phyloP scores from a whole-genome alignment of 108 stramenopile species.

The Discostella pseudostelligera region DNA sequence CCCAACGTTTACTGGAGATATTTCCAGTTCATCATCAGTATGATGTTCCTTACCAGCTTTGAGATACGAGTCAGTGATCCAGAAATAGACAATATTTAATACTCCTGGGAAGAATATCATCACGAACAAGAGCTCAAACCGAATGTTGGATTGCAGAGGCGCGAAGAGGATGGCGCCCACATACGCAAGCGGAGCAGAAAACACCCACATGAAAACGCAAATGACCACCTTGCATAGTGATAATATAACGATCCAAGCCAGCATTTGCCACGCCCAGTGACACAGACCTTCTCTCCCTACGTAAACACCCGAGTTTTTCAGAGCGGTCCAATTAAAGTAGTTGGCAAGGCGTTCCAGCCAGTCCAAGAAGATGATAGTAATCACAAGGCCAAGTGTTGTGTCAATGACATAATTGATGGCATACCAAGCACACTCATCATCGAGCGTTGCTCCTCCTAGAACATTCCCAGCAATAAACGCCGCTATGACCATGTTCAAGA shows the following conservation, averaged over 20 bases:
- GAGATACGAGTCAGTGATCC: conserved; percentile 87
- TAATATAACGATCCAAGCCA: conserved; percentile 79
- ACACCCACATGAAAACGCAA: conserved; percentile 69
- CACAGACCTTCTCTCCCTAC: conserved; percentile 62
- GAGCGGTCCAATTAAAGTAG: conserved; percentile 61
- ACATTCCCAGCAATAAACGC: conserved; percentile 67
- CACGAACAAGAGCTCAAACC: conserved; percentile 86
- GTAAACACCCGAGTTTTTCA: conserved; percentile 88
- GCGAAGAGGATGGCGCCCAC: conserved; percentile 73
- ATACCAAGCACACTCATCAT: conserved; percentile 94
- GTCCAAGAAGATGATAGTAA: conserved; percentile 72
- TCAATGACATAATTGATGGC: conserved; percentile 88
- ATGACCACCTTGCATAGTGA: conserved; percentile 79
- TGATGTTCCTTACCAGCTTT: conserved; percentile 65
- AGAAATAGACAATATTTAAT: conserved; percentile 90
- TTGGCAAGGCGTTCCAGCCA: conserved; percentile 68
- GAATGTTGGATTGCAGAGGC: conserved; percentile 77
- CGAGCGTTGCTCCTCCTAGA: conserved; percentile 49
- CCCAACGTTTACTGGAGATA: conserved; percentile 31
- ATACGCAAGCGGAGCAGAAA: conserved; percentile 57
- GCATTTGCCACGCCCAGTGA: conserved; percentile 76
- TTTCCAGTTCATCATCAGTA: conserved; percentile 38
- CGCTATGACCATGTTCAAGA: conserved; percentile 88
- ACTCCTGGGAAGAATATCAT: conserved; percentile 93
- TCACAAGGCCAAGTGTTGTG: conserved; percentile 77